phyloP scores from a whole-genome alignment of 2,329 filamentous ascomycete species.

The Knufia petricola region DNA sequence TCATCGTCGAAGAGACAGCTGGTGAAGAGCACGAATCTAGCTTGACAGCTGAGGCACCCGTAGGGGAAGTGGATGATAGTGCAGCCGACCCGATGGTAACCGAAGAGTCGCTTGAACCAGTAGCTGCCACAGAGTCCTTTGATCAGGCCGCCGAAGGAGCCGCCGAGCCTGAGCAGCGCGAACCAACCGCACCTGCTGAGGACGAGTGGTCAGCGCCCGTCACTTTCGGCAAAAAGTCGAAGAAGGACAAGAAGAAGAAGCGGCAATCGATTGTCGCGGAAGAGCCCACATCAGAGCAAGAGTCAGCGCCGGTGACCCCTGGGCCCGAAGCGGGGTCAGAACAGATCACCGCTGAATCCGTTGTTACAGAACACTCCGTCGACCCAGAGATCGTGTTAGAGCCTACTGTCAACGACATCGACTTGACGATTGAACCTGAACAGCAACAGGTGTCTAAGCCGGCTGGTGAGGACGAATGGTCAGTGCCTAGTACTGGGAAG shows the following conservation, averaged over 20 bases:
- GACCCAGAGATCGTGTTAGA: background rate
- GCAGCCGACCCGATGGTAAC: background rate
- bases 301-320: background rate
- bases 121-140: background rate
- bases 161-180: too few species aligned
- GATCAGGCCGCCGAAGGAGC: too few species aligned
- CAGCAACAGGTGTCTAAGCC: background rate
- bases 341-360: constrained; percentile 3
- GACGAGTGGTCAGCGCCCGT: constrained; percentile 14
- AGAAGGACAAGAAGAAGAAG: constrained; percentile 24
- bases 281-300: background rate
- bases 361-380: background rate
- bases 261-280: constrained; percentile 1
- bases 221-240: constrained; percentile 26
- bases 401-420: background rate
- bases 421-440: background rate
- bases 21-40: background rate
- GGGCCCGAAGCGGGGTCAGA: background rate
- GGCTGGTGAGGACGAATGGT: constrained; percentile 1
- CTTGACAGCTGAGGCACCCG: background rate
- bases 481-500: constrained; percentile 6
- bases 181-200: background rate
- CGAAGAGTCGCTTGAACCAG: background rate
- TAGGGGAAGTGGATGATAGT: background rate
- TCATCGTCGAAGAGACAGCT: background rate